These are phyloP conservation scores for Corylus avellana DNA, from an alignment of 306 rosid species.

Conservation along the genomic window DNA sequence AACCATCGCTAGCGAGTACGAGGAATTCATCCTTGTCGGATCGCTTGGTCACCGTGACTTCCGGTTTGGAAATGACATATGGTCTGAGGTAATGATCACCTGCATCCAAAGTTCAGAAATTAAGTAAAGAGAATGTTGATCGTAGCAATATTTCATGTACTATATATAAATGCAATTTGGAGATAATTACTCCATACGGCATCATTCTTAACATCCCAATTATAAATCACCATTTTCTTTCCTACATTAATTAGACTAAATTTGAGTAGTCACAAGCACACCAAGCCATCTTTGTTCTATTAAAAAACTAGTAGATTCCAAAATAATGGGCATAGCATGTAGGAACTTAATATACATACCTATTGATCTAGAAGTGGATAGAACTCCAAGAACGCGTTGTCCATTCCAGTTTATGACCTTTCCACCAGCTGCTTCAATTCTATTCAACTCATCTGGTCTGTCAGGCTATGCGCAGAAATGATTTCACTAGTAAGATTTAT, in stretches of 20 bases:
- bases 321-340: neutral
- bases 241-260: neutral
- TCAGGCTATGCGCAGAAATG: constrained; percentile 54
- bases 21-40: constrained; percentile 71
- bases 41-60: constrained; percentile 74
- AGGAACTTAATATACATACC: constrained; percentile 44
- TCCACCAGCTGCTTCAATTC: constrained; percentile 97
- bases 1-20: constrained; percentile 81
- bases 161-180: neutral
- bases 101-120: constrained; percentile 19
- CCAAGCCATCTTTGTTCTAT: neutral
- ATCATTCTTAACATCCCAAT: neutral
- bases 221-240: neutral
- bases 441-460: constrained; percentile 75
- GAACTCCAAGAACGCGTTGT: constrained; percentile 87
- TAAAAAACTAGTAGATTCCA: neutral
- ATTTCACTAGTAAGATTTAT: neutral
- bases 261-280: neutral
- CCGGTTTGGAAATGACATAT: constrained; percentile 78
- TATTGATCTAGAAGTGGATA: constrained; percentile 89
- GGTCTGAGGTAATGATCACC: constrained; percentile 86
- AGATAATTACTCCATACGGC: neutral
- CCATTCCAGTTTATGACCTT: constrained; percentile 92
- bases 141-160: neutral
- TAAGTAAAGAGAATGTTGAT: neutral